Evolutionary conservation across 2,329 filamentous ascomycete species (phyloP), one percentile per base, ranked within the genome.

Genomic region (Colletotrichum sp.): DNA sequence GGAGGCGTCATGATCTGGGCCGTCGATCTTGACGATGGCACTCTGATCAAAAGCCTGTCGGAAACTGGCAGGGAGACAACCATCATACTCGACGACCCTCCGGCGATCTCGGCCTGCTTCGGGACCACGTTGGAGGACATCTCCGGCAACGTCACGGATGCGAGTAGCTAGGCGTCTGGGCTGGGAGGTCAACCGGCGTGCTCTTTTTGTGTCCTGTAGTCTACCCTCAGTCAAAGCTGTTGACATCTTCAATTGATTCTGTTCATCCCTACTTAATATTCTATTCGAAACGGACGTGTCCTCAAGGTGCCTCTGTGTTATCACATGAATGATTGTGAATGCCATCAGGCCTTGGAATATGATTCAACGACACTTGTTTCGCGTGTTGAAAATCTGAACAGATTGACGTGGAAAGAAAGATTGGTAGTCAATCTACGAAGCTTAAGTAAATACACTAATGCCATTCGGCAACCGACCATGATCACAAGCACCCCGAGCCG

Each of bases 1-100:
- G 78, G 78, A 2, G 82, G 80, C 79, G 18, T 32, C 58, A 61
- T 61, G 58, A 77, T 82, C 4, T 83, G 82, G 82, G 81, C 82
- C 7, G 76, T 82, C 18, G 78, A 80, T 38, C 77, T 79, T 12
- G 82, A 82, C 56, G 79, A 81, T 63, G 78, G 79, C 10, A 78
- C 77, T 9, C 75, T 79, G 28, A 76, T 79, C 9, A 38, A 76
- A 24, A 52, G 43, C 10, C 16, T 52, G 43, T 16, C 21, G 14
- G 21, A 28, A 26, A 58, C 55, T 58, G 55, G 55, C 4, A 58
- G 55, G 24, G 21, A 58, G 55, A 24, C 21, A 18, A 58, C 21
- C 55, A 61, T 30, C 58, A 61, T 58, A 58, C 55, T 58, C 13
- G 43, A 52, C n/a, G 43, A 52, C 3, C 43, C 43, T 52, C 43